A percentile compares a stretch with the other conserved stretches of the same genome.
These are phyloP conservation scores for Sclerotinia sclerotiorum DNA, from an alignment of 2,329 filamentous ascomycete genomes.

Conservation along the genomic window DNA sequence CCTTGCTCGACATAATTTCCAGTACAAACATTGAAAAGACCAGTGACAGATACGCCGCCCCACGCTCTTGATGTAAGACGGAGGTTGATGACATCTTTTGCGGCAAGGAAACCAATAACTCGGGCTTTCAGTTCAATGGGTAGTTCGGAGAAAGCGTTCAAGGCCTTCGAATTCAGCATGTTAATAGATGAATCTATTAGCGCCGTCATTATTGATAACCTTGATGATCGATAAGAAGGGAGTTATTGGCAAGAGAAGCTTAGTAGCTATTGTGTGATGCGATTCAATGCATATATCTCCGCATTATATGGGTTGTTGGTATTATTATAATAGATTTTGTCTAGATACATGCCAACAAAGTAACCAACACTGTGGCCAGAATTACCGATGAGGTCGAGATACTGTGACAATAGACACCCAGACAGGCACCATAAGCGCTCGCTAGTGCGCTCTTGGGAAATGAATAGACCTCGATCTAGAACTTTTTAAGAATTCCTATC, in stretches of 20 bases:
- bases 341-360: not conserved
- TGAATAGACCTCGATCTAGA: no score
- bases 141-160: not conserved
- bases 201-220: not conserved
- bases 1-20: slow-evolving; percentile 5
- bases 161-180: no score
- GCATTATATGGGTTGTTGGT: no score
- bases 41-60: slow-evolving; percentile 5
- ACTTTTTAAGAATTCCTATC: not conserved
- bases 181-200: no score
- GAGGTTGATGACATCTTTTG: slow-evolving; percentile 14
- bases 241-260: not conserved
- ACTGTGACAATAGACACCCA: not conserved
- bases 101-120: slow-evolving; percentile 14
- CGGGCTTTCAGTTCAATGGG: slow-evolving; percentile 17
- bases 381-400: not conserved
- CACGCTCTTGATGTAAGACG: slow-evolving; percentile 10
- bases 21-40: slow-evolving; percentile 9
- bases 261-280: not conserved
- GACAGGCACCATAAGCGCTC: not conserved
- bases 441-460: no score
- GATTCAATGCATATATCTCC: no score
- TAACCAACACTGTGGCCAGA: not conserved
- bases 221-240: no score
- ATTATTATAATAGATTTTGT: no score